These are phyloP conservation scores for Stromatinia cepivora DNA, from an alignment of 2,329 filamentous ascomycete species.

Conservation along the genomic window DNA sequence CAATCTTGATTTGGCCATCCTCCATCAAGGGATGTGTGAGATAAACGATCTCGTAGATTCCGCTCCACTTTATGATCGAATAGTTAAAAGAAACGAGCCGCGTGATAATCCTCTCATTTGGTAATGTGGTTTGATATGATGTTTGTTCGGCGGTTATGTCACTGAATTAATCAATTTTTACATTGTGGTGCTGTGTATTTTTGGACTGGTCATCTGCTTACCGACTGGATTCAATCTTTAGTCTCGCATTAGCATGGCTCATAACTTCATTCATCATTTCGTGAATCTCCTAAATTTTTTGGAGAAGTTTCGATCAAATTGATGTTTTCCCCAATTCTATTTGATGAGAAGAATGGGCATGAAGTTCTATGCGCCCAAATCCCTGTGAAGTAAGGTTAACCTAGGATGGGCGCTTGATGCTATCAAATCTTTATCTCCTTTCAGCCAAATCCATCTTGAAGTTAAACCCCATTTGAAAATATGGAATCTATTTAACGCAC, in stretches of 20 bases:
- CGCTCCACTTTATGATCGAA: background rate
- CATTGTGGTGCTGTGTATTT: background rate
- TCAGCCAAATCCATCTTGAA: background rate
- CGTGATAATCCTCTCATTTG: background rate
- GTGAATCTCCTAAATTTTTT: background rate
- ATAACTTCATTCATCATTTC: background rate
- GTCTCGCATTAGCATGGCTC: background rate
- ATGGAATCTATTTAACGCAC: constrained; percentile 4
- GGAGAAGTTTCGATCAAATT: background rate
- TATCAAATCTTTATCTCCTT: background rate
- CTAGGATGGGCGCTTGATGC: background rate
- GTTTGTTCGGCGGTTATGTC: background rate
- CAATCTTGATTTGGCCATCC: background rate
- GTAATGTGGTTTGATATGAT: background rate
- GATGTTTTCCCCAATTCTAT: background rate
- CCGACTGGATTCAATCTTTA: background rate
- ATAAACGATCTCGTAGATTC: background rate
- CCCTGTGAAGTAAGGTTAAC: background rate
- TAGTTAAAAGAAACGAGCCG: background rate
- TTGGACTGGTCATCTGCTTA: background rate
- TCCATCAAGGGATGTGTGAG: background rate
- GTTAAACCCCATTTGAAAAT: background rate
- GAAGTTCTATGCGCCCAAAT: background rate
- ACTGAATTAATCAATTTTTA: background rate
- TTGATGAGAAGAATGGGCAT: background rate